Percentiles rank a stretch among this genome's conserved stretches.
phyloP scores from a whole-genome alignment of 2,329 filamentous ascomycete genomes.

The Trichoderma lentiforme region DNA sequence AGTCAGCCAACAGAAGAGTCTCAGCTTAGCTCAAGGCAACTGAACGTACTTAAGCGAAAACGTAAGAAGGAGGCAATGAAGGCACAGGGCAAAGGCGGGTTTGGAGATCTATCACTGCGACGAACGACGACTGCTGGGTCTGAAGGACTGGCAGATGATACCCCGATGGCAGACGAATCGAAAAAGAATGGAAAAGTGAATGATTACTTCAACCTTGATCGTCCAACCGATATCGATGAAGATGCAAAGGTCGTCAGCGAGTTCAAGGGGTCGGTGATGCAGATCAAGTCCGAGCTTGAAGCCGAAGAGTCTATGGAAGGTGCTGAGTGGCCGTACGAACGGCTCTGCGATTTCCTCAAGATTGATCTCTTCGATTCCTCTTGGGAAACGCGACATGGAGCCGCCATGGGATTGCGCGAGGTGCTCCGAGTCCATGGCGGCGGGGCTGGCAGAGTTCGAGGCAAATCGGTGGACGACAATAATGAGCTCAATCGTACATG shows the following conservation, averaged over 20 bases:
- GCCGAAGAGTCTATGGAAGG: constrained; percentile 73
- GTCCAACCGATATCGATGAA: constrained; percentile 74
- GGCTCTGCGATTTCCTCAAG: constrained; percentile 89
- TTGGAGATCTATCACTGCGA: constrained; percentile 78
- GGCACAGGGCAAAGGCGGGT: constrained; percentile 80
- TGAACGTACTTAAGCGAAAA: constrained; percentile 93
- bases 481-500: constrained; percentile 75
- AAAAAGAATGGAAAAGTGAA: constrained; percentile 62
- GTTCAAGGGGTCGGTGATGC: constrained; percentile 79
- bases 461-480: constrained; percentile 71
- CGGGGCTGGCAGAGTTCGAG: constrained; percentile 75
- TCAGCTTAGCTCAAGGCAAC: constrained; percentile 83
- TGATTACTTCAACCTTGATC: constrained; percentile 90
- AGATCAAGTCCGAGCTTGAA: constrained; percentile 84
- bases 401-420: constrained; percentile 90
- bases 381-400: constrained; percentile 95
- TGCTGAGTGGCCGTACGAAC: constrained; percentile 88
- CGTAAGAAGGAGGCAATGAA: constrained; percentile 86
- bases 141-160: constrained; percentile 60
- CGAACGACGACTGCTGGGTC: constrained; percentile 59
- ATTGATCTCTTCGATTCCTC: constrained; percentile 89
- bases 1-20: constrained; percentile 56
- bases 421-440: constrained; percentile 86
- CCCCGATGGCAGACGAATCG: constrained; percentile 50
- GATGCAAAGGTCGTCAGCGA: constrained; percentile 90